Evolutionary conservation across 148 eudicot species (phyloP), one percentile per base, ranked within the genome.

Genomic region (Camellia sinensis): DNA sequence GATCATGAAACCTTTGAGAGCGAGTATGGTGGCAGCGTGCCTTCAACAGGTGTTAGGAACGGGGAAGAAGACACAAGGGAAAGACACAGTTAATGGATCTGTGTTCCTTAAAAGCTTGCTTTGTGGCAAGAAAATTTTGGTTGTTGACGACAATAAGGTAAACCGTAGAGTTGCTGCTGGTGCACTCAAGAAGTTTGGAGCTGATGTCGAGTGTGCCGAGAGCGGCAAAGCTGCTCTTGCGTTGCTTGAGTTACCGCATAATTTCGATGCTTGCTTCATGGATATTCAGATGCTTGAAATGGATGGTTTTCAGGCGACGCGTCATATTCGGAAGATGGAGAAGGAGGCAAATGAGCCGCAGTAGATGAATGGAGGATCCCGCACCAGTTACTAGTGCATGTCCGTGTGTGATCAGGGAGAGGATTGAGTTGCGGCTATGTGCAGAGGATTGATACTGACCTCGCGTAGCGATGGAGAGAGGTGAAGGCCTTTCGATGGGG

Each of bases 211-310:
- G 76, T 91, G 94, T 84, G 94, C 90, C 22, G 91, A 83, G 73
- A 91, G 94, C 77, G 94, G 92, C 19, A 85, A 89, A 76, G 90
- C 83, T 59, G 94, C 94, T 84, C 89, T 91, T 73, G 75, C 63
- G 3, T 67, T 80, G 85, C 90, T 91, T 62, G 85, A 80, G 80
- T 60, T 89, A n/a, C 94, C 94, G 18, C 92, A 91, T 52, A 75
- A 60, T 60, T 88, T 88, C 37, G 90, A 87, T 80, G 94, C 94
- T 7, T 91, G 94, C 84, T 91, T 91, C 81, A 91, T 91, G 94
- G 94, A 91, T 76, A 91, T 91, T 81, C 94, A 91, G 76, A 91
- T 91, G 94, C 94, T 92, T 14, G 94, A 91, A 85, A 91, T 91
- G 94, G 94, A 91, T 50, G 94, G 94, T 67, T 91, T 91, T 76